Evolutionary conservation across 2,329 filamentous ascomycete species (phyloP), one percentile per base, ranked within the genome.

Genomic region (Botrytis medusae): DNA sequence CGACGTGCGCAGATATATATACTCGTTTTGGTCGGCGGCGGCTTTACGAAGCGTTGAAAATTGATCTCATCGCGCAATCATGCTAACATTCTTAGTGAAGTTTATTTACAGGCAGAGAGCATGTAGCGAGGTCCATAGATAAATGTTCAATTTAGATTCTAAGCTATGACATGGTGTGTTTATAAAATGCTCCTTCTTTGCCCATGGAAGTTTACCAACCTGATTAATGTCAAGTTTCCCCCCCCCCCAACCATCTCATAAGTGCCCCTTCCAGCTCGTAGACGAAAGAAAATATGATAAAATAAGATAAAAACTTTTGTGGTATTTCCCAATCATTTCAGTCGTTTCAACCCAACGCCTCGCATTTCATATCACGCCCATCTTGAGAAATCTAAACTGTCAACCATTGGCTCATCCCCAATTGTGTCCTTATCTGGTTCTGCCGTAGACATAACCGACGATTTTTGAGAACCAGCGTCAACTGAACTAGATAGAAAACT

Each of bases 401-500:
- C 78, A 54, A 80, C 75, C 72, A 82, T 75, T 61, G 75, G 79
- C 46, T 80, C 80, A 48, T 81, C 78, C 9, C 46, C 71, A 46
- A 71, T 73, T 42, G 62, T 65, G 34, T 75, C 77, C 40, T 85
- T 81, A 78, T 90, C 89, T 1, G 87, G 87, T 72, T 88, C 87
- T 72, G 87, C 86, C 9, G 86, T 84, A 65, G 85, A 86, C n/a
- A 89, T 80, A 75, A 87, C 84, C n/a, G 87, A 89, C 9, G 87
- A 88, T 60, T 89, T 84, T 81, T 90, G 88, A 70, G 87, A 89
- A 76, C 84, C 76, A 86, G 84, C 75, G 40, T 90, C 88, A 79
- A 85, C 89, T 8, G 85, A 85, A 74, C 82, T 87, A 2, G 87
- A 87, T 76, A 91, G 88, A 78, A 91, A 91, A 2, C 89, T 91